These are phyloP conservation scores for Ascochyta viciae-villosae DNA, from an alignment of 2,329 filamentous ascomycete species.

Conservation along the genomic window DNA sequence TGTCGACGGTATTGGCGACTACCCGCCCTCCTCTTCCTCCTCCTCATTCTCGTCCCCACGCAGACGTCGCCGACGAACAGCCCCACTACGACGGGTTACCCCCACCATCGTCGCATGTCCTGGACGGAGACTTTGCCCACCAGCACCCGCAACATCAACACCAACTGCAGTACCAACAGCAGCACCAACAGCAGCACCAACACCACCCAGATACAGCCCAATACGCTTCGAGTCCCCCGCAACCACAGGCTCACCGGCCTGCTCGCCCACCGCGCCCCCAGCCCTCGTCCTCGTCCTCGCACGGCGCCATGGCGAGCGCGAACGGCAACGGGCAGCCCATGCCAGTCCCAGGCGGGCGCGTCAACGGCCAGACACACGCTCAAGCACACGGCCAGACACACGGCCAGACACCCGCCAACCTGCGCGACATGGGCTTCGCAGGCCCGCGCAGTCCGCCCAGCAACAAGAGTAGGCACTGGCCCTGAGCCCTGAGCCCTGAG, in stretches of 20 bases:
- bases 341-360: slow-evolving; percentile 36
- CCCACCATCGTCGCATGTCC: slow-evolving; percentile 27
- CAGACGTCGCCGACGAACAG: slow-evolving; percentile 21
- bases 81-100: slow-evolving; percentile 39
- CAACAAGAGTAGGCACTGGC: slow-evolving; percentile 54
- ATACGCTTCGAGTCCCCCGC: slow-evolving; percentile 28
- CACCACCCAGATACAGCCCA: slow-evolving; percentile 25
- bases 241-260: slow-evolving; percentile 31
- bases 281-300: slow-evolving; percentile 20
- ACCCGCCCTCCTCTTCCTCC: slow-evolving; percentile 18
- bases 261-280: slow-evolving; percentile 43
- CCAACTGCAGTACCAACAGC: too few species aligned
- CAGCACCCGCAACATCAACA: slow-evolving; percentile 7
- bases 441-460: slow-evolving; percentile 57
- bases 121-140: not conserved
- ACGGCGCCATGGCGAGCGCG: slow-evolving; percentile 44
- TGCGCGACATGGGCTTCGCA: slow-evolving; percentile 49
- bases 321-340: slow-evolving; percentile 45
- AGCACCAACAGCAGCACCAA: slow-evolving; percentile 2
- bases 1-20: slow-evolving; percentile 36
- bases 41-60: too few species aligned
- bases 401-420: slow-evolving; percentile 37
- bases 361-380: slow-evolving; percentile 30
- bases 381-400: too few species aligned
- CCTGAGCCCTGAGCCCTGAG: too few species aligned